Evolutionary conservation across 2,329 filamentous ascomycete genomes (phyloP).

Genomic region (Stachybotrys echinatus): DNA sequence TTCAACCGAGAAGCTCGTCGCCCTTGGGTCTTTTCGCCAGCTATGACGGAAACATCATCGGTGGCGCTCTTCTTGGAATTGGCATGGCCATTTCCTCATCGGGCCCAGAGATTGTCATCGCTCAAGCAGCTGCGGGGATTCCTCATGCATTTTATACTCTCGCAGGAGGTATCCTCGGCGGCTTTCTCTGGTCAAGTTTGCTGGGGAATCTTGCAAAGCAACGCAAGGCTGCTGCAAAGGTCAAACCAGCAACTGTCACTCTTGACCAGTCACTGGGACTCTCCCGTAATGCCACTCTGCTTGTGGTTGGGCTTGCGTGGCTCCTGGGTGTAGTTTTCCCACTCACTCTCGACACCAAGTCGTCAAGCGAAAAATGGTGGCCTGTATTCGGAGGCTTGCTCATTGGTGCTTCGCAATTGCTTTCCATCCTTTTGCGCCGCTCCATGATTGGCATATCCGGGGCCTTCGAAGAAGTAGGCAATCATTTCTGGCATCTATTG

Average conservation of each 20-base stretch:
- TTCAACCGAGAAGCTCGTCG: slow-evolving; percentile 44
- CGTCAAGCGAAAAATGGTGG: slow-evolving; percentile 10
- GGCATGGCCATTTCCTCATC: slow-evolving; percentile 63
- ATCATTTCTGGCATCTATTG: slow-evolving; percentile 42
- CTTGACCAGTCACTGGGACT: slow-evolving; percentile 35
- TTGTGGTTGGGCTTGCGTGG: slow-evolving; percentile 37
- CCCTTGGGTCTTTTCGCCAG: slow-evolving; percentile 45
- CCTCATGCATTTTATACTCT: slow-evolving; percentile 46
- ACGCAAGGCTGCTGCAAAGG: slow-evolving; percentile 16
- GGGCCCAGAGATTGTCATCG: slow-evolving; percentile 60
- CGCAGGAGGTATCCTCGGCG: slow-evolving; percentile 49
- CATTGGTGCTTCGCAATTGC: slow-evolving; percentile 53
- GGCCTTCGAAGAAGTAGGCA: slow-evolving; percentile 56
- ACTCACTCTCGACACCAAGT: slow-evolving; percentile 22
- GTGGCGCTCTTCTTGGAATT: slow-evolving; percentile 55
- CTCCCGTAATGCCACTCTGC: slow-evolving; percentile 22
- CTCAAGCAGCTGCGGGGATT: slow-evolving; percentile 52
- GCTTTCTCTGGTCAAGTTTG: slow-evolving; percentile 44
- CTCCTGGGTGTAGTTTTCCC: slow-evolving; percentile 35
- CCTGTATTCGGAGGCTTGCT: slow-evolving; percentile 48
- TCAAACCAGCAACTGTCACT: slow-evolving; percentile 22
- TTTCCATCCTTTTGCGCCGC: slow-evolving; percentile 47
- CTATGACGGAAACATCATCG: slow-evolving; percentile 62
- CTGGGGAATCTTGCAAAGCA: slow-evolving; percentile 28
- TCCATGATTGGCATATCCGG: slow-evolving; percentile 55